Percentiles rank a stretch among this genome's conserved stretches.
Conservation (phyloP, 768 basidiomycete species). For the Leccinellum albellum region DNA sequence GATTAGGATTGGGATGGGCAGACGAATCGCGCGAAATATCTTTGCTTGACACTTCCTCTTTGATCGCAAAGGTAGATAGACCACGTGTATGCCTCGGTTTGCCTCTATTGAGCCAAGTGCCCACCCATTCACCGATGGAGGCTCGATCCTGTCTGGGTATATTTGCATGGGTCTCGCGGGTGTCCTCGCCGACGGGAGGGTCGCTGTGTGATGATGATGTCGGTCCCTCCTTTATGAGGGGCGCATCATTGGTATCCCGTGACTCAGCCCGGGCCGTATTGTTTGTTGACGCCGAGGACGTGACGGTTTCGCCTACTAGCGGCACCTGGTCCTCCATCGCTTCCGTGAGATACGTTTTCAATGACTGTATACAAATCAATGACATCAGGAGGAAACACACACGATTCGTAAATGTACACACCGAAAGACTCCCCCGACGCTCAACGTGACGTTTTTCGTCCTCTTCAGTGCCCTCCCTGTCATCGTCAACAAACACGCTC, state of each 20-base stretch:
- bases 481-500: conserved; percentile 53
- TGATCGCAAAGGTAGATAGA: conserved; percentile 18
- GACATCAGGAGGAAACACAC: neutral
- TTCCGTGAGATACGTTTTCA: conserved; percentile 44
- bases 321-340: conserved; percentile 49
- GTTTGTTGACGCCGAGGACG: conserved; percentile 3
- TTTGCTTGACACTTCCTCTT: conserved; percentile 20
- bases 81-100: conserved; percentile 31
- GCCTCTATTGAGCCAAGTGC: conserved; percentile 65
- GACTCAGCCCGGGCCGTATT: neutral
- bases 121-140: conserved; percentile 70
- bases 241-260: neutral
- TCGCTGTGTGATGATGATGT: neutral
- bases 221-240: neutral
- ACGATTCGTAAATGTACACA: conserved; percentile 38
- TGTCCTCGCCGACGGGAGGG: neutral
- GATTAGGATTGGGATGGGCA: conserved; percentile 12
- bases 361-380: conserved; percentile 32
- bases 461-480: neutral
- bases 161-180: conserved; percentile 8
- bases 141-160: conserved; percentile 32
- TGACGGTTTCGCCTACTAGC: conserved; percentile 25
- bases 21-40: conserved; percentile 25
- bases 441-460: conserved; percentile 47
- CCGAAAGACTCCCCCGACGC: conserved; percentile 57